Evolutionary conservation across 2,329 filamentous ascomycete species (phyloP), one percentile per base, ranked within the genome.

Genomic region (Penicillium thymicola): DNA sequence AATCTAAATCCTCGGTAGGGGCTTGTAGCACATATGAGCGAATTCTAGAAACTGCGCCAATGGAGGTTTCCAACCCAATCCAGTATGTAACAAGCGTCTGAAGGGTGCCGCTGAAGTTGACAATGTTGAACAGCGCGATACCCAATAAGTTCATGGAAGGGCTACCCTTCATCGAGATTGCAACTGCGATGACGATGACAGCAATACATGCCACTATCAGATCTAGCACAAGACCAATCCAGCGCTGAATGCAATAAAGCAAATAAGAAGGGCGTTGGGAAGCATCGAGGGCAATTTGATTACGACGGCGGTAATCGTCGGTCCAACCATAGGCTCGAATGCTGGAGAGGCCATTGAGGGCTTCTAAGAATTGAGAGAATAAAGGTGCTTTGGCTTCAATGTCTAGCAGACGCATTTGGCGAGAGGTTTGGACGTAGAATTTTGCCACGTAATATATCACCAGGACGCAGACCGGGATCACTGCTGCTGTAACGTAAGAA

Each of bases 381-480:
- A 55, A 13, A 16, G 82, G 82, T 1, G 78, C 78, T 59, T 85
- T 84, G 2, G 79, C 76, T 63, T 86, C 82, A 0, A 86, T 75
- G 51, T 85, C 82, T 13, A 85, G 76, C 69, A 25, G 75, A 48
- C 82, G 76, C 7, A 81, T 63, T 58, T 80, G 78, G 2, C 79
- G 72, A 6, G 77, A 78, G 8, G 79, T 80, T n/a, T 72, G 75
- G 4, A 81, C 73, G 58, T 81, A 81, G 64, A 76, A 74, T 47
- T 66, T 73, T 56, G 79, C 77, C 5, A 81, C 69, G 46, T 70
- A 57, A 55, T 74, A 79, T n/a, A 80, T 65, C 5, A 65, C 67
- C 2, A 71, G 54, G 8, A 71, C 56, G 5, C 76, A 67, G 13
- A 75, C 49, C 1, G 77, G 78, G 44, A 78, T 68, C 4, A 71